Evolutionary conservation across 352 stramenopile genomes (phyloP).

Genomic region (Phytophthora syringae): DNA sequence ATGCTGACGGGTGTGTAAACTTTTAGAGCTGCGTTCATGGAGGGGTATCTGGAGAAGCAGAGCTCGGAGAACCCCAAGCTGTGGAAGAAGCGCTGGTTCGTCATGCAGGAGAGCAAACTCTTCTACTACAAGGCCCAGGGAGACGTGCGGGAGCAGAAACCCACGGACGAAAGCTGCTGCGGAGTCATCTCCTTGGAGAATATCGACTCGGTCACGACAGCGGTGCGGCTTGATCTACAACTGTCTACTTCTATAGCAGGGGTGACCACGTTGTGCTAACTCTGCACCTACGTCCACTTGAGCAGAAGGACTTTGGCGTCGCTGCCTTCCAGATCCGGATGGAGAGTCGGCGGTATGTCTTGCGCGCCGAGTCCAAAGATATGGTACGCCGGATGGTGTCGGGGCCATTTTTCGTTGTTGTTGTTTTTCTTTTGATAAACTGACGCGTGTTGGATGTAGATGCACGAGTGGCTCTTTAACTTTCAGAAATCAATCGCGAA

Average conservation of each 20-base stretch:
- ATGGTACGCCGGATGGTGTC: constrained; percentile 45
- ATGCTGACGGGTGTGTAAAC: not conserved
- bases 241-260: constrained; percentile 15
- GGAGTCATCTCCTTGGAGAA: constrained; percentile 82
- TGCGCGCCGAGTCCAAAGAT: constrained; percentile 85
- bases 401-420: not conserved
- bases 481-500: constrained; percentile 91
- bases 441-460: constrained; percentile 43
- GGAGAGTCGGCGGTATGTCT: constrained; percentile 76
- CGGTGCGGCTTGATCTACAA: constrained; percentile 51
- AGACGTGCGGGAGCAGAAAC: constrained; percentile 66
- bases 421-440: constrained; percentile 1
- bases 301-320: constrained; percentile 83
- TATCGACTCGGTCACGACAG: constrained; percentile 86
- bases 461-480: constrained; percentile 91
- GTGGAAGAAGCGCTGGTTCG: constrained; percentile 88
- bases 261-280: no score
- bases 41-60: constrained; percentile 86
- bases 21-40: constrained; percentile 70
- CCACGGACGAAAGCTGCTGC: constrained; percentile 64
- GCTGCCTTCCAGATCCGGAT: constrained; percentile 86
- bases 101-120: constrained; percentile 86
- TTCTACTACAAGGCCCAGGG: constrained; percentile 80
- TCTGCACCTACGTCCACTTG: constrained; percentile 27
- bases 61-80: constrained; percentile 68